phyloP scores from a whole-genome alignment of 1,284 basidiomycete genomes.

The Pascua guehoae region DNA sequence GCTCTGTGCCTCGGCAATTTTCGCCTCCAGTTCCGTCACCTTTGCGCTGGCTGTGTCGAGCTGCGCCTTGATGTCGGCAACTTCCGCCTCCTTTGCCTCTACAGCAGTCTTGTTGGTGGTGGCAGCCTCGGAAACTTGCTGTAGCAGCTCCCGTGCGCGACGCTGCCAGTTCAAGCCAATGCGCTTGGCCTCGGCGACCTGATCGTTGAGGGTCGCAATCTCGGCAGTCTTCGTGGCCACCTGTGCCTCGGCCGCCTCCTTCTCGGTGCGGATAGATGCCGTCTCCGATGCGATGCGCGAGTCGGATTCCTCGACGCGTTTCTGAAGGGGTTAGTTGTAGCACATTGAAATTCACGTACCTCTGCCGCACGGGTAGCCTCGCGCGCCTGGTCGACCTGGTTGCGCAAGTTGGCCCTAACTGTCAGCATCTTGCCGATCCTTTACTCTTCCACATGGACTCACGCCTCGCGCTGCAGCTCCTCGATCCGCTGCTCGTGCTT shows the following conservation, averaged over 20 bases:
- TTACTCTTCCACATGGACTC: conserved; percentile 32
- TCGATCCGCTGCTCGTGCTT: conserved; percentile 76
- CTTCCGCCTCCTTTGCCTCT: conserved; percentile 27
- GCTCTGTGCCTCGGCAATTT: conserved; percentile 24
- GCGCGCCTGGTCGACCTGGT: conserved; percentile 72
- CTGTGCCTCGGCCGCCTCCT: conserved; percentile 33
- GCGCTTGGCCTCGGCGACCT: conserved; percentile 23
- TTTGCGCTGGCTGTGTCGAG: conserved; percentile 28
- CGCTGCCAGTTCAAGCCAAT: conserved; percentile 41
- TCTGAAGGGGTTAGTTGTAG: too few species aligned
- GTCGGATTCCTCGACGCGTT: conserved; percentile 26
- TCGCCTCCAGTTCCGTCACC: conserved; percentile 32
- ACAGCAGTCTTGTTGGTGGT: neutral
- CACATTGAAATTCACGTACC: neutral
- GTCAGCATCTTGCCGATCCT: conserved; percentile 43
- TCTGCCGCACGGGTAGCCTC: conserved; percentile 60
- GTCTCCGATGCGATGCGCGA: conserved; percentile 34
- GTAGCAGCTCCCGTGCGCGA: conserved; percentile 23
- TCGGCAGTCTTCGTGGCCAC: conserved; percentile 26
- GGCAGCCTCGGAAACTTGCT: neutral
- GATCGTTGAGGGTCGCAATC: conserved; percentile 23
- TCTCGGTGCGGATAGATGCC: conserved; percentile 30
- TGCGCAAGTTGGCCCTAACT: conserved; percentile 61
- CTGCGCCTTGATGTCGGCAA: conserved; percentile 22
- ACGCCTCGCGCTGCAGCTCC: conserved; percentile 74